Evolutionary conservation across 345 rosid genomes (phyloP), one percentile per base, ranked within the genome.

Genomic region (Eucalyptus pauciflora): DNA sequence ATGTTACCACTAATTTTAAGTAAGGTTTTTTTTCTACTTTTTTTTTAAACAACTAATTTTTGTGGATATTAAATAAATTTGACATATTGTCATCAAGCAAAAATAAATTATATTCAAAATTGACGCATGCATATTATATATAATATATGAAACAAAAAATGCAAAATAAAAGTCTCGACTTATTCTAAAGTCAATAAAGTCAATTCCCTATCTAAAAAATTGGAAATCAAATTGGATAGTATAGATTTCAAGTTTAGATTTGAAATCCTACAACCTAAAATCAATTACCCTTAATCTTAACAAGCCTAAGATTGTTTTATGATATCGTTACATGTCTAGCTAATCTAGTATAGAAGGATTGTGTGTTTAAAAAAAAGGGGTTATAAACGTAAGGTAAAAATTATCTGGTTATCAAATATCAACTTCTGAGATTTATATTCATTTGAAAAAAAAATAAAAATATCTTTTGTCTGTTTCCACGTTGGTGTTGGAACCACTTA

Each of bases 181-280:
- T 1, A 2, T 10, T 71, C 4, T 4, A 71, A 71, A 6, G 4
- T 37, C 24, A 69, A 60, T n/a, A 4, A n/a, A 16, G 0, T 64
- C 6, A 8, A 29, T 64, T 29, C 0, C 3, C 1, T 7, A 0
- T 7, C 1, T 7, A 1, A 76, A 37, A 37, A 37, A 20, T 22
- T 20, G 7, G 3, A 7, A 20, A 41, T 3, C 3, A 0, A 37
- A 7, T 33, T 11, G 2, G 33, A 37, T 1, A 69, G 0, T 2
- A 4, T 8, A 16, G 4, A 69, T 17, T 3, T 71, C 2, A 4
- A 31, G 0, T 69, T 18, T 17, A 5, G 2, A 71, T 69, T 3
- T 17, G 13, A 5, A 5, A 17, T 16, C 3, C 22, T 16, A 2
- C 3, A 16, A 8, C 2, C 24, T 3, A 4, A 4, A 18, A 17